Conservation (phyloP, 2,329 filamentous ascomycete genomes). For the Aspergillus chevalieri region DNA sequence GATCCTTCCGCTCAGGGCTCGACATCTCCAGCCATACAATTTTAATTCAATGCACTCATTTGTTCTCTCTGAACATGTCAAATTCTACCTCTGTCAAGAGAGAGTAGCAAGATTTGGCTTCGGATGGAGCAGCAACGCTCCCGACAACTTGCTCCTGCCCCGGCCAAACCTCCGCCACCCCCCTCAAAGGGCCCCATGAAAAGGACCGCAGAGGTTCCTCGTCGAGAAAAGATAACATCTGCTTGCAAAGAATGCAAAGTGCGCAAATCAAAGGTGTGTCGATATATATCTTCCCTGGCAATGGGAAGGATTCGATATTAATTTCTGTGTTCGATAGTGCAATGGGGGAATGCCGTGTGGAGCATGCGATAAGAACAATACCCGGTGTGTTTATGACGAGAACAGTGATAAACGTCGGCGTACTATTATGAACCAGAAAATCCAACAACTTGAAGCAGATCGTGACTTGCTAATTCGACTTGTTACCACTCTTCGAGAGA, state of each 20-base stretch:
- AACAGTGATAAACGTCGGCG: slow-evolving; percentile 18
- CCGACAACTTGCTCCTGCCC: background rate
- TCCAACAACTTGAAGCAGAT: slow-evolving; percentile 17
- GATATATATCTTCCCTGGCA: slow-evolving; percentile 13
- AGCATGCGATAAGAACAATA: slow-evolving; percentile 14
- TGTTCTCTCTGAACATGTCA: too few relatives aligned
- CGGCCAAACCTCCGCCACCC: background rate
- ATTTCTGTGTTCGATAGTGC: slow-evolving; percentile 13
- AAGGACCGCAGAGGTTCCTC: background rate
- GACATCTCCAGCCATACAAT: too few relatives aligned
- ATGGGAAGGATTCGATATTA: background rate
- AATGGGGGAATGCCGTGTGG: slow-evolving; percentile 17
- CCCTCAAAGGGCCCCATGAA: background rate
- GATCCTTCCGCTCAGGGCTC: too few relatives aligned
- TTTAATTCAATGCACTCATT: too few relatives aligned
- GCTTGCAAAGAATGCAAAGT: background rate
- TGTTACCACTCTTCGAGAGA: slow-evolving; percentile 14
- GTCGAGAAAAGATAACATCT: background rate
- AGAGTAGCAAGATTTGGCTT: background rate
- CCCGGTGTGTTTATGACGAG: slow-evolving; percentile 17
- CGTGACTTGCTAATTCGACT: slow-evolving; percentile 11
- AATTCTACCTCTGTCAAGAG: too few relatives aligned
- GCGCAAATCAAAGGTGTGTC: background rate
- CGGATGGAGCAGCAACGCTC: background rate
- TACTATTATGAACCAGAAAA: slow-evolving; percentile 16